Percentiles rank a stretch among this genome's conserved stretches.
Evolutionary conservation across 768 basidiomycete species (phyloP).

Genomic region (Russula sp.): DNA sequence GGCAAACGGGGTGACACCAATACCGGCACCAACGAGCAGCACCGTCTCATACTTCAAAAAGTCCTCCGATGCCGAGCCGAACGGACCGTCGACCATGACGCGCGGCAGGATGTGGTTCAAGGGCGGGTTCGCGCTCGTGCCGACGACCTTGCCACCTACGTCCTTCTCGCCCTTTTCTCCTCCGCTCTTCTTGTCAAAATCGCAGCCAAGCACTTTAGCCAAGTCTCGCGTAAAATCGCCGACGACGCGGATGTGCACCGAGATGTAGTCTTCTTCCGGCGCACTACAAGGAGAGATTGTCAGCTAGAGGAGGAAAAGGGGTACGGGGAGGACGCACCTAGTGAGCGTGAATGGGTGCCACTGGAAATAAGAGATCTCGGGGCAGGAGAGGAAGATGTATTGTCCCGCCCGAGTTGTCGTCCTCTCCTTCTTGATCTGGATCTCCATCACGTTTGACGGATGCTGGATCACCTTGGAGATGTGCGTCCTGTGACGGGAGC

Average conservation of each 20-base stretch:
- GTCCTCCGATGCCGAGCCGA: conserved; percentile 88
- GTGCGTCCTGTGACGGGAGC: conserved; percentile 86
- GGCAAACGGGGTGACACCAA: conserved; percentile 95
- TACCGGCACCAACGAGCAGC: conserved; percentile 88
- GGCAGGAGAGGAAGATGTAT: conserved; percentile 90
- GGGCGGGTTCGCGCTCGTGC: conserved; percentile 49
- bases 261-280: conserved; percentile 93
- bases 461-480: conserved; percentile 95
- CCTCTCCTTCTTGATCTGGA: conserved; percentile 97
- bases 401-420: conserved; percentile 78
- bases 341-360: conserved; percentile 98
- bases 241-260: conserved; percentile 86
- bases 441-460: conserved; percentile 88
- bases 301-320: not conserved
- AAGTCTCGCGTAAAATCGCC: conserved; percentile 88
- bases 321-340: conserved; percentile 39
- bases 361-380: conserved; percentile 90
- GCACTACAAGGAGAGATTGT: conserved; percentile 45
- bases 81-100: conserved; percentile 95
- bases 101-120: conserved; percentile 75
- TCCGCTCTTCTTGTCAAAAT: conserved; percentile 55
- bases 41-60: conserved; percentile 87
- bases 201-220: conserved; percentile 76
- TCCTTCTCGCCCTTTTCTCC: conserved; percentile 36
- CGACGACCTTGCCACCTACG: conserved; percentile 55